A percentile compares a stretch with the other conserved stretches of the same genome.
Evolutionary conservation across 352 stramenopile genomes (phyloP).

Genomic region (Phytophthora pini): DNA sequence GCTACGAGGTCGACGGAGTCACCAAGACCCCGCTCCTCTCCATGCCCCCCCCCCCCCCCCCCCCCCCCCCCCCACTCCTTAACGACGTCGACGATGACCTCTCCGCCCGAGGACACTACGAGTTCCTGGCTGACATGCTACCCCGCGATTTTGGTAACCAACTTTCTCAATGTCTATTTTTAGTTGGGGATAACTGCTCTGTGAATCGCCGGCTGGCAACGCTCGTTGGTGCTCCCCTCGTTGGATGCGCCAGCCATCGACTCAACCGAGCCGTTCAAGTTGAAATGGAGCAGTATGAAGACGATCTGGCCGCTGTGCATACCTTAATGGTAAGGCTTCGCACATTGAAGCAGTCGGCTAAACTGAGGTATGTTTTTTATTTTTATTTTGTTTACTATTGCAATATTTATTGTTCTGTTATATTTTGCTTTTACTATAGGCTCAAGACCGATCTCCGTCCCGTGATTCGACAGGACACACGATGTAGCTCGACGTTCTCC

Average conservation of each 20-base stretch:
- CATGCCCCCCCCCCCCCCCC: too few relatives aligned
- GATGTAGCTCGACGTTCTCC: background rate
- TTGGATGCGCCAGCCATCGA: slow-evolving; percentile 1
- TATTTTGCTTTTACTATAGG: background rate
- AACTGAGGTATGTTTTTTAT: slow-evolving; percentile 1
- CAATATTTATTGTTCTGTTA: too few relatives aligned
- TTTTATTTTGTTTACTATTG: background rate
- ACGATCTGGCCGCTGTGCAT: slow-evolving; percentile 1
- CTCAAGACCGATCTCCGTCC: background rate
- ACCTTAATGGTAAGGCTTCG: background rate
- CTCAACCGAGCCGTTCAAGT: background rate
- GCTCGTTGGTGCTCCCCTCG: background rate
- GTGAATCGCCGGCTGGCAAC: background rate
- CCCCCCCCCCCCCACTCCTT: background rate
- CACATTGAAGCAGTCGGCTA: background rate
- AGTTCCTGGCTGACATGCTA: slow-evolving; percentile 7
- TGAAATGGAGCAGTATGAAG: background rate
- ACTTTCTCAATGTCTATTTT: background rate
- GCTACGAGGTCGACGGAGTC: slow-evolving; percentile 1
- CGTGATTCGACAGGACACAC: background rate
- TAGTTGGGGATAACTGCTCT: slow-evolving; percentile 6
- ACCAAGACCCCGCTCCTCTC: background rate
- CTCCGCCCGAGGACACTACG: background rate
- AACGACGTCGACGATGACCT: slow-evolving; percentile 2
- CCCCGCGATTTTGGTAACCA: slow-evolving; percentile 9